phyloP scores from a whole-genome alignment of 2,329 filamentous ascomycete species.

The Clarireedia hainanense region DNA sequence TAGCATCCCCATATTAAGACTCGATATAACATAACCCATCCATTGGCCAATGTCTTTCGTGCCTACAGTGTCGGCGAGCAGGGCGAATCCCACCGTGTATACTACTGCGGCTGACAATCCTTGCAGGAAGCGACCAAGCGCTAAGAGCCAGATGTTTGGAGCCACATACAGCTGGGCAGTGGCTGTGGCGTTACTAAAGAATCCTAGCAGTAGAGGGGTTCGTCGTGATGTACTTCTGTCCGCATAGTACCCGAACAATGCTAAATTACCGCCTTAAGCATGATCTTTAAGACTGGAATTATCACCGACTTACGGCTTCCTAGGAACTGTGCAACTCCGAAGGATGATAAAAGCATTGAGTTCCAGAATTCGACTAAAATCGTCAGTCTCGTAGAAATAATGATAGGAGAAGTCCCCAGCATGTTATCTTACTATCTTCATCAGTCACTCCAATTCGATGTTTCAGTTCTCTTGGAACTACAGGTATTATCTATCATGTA shows the following conservation, averaged over 20 bases:
- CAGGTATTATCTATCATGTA: constrained; percentile 49
- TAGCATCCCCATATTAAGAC: constrained; percentile 48
- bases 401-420: background rate
- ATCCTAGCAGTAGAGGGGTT: constrained; percentile 52
- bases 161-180: constrained; percentile 57
- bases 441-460: constrained; percentile 43
- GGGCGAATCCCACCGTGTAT: constrained; percentile 63
- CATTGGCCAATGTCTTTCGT: constrained; percentile 50
- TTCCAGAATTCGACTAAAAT: constrained; percentile 57
- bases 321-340: constrained; percentile 57
- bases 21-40: constrained; percentile 52
- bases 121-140: constrained; percentile 9
- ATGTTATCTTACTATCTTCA: constrained; percentile 21
- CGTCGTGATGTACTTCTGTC: constrained; percentile 55
- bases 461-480: constrained; percentile 58
- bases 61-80: constrained; percentile 62
- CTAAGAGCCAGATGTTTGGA: background rate
- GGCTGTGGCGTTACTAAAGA: constrained; percentile 29
- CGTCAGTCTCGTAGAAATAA: background rate
- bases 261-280: background rate
- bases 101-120: constrained; percentile 54
- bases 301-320: constrained; percentile 30
- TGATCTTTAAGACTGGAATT: background rate
- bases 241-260: constrained; percentile 28
- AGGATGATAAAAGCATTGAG: constrained; percentile 60